Evolutionary conservation across 352 stramenopile genomes (phyloP), one percentile per base, ranked within the genome.

Genomic region (Phytophthora europaea): DNA sequence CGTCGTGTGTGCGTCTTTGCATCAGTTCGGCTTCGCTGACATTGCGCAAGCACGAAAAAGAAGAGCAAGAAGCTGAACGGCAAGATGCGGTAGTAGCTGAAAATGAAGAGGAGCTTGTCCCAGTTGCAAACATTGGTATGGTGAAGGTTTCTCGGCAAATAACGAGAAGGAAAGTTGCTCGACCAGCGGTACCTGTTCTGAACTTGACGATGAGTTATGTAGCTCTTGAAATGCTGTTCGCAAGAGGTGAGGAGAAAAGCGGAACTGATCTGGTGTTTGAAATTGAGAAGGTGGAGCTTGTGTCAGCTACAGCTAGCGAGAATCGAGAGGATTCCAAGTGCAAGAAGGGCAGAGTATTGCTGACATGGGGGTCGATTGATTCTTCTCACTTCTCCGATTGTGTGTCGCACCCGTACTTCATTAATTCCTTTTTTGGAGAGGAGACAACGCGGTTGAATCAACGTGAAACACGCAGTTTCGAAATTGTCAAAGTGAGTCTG

Each of bases 121-220:
- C 90, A 22, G 90, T 96, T 28, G 90, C 90, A 57, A 95, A 95
- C 67, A 66, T 96, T 36, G 90, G 90, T 10, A 82, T 96, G 38
- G 90, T 96, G 6, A 85, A 85, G 54, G 82, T 96, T 22, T 75
- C 76, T 13, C 43, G 80, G 55, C 65, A 87, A 40, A 73, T 69
- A 34, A 80, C 48, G 38, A 83, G 79, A 59, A 77, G 61, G 59
- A 89, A 81, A 50, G 60, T 92, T 1, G 89, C 83, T 22, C 85
- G 85, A 54, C 81, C 88, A n/a, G 83, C 90, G 12, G 62, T 72
- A 18, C 84, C 88, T 28, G 84, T 95, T 40, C 78, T 88, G 20
- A 73, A 76, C 4, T 75, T 95, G 18, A 75, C 73, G 1, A 43
- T 91, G 26, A 85, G 79, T 33, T 92, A 88, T 31, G 66, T 86